These are phyloP conservation scores for Tylopilus cervinicoccineus DNA, from an alignment of 768 basidiomycete genomes.

Conservation along the genomic window DNA sequence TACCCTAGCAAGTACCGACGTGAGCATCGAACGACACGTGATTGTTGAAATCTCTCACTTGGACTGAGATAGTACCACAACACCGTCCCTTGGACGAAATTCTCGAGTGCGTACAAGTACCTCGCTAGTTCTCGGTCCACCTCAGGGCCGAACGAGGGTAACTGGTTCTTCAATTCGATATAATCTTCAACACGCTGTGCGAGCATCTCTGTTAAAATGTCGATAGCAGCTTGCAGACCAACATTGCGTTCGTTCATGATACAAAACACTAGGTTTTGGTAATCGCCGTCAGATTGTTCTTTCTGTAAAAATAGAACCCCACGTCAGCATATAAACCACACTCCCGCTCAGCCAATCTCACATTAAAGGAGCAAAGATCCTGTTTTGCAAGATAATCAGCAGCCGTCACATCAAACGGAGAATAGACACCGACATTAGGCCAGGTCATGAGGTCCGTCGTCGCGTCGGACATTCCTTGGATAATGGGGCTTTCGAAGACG, in stretches of 20 bases:
- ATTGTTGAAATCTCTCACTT: constrained; percentile 17
- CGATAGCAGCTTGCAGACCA: constrained; percentile 33
- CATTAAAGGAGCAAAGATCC: constrained; percentile 29
- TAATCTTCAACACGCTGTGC: constrained; percentile 34
- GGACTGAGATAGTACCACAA: constrained; percentile 40
- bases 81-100: constrained; percentile 38
- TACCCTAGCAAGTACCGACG: constrained; percentile 21
- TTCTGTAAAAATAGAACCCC: constrained; percentile 23
- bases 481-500: constrained; percentile 33
- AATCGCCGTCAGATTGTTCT: constrained; percentile 38
- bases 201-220: constrained; percentile 37
- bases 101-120: constrained; percentile 35
- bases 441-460: constrained; percentile 39
- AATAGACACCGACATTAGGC: constrained; percentile 33
- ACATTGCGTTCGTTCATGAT: constrained; percentile 34
- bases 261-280: constrained; percentile 39
- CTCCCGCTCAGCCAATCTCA: constrained; percentile 14
- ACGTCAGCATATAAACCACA: constrained; percentile 11
- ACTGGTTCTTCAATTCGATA: constrained; percentile 25
- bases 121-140: constrained; percentile 32
- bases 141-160: constrained; percentile 34
- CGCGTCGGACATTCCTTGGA: constrained; percentile 37
- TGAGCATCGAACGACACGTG: constrained; percentile 12
- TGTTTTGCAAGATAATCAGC: constrained; percentile 18
- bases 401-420: background rate